These are phyloP conservation scores for Solanum raphanifolium DNA, from an alignment of 257 asterid genomes.

Conservation along the genomic window DNA sequence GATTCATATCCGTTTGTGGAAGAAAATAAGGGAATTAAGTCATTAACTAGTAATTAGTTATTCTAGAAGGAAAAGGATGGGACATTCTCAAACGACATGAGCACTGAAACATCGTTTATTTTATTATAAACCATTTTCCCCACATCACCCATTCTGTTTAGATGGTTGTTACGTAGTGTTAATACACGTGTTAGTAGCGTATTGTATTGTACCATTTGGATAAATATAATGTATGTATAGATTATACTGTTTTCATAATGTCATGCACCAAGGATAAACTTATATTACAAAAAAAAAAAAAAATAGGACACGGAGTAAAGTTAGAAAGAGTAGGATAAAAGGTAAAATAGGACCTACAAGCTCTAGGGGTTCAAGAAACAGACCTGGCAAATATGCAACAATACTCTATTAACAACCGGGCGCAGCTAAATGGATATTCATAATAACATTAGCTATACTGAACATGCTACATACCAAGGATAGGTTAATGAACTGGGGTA, in stretches of 20 bases:
- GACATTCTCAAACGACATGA: neutral
- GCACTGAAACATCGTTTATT: neutral
- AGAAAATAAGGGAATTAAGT: neutral
- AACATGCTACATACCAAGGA: too few relatives aligned
- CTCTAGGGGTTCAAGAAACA: too few relatives aligned
- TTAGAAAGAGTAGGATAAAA: neutral
- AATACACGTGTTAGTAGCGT: too few relatives aligned
- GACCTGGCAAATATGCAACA: too few relatives aligned
- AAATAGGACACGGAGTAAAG: neutral
- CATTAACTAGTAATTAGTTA: neutral
- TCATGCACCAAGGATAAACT: neutral
- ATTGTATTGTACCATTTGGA: neutral
- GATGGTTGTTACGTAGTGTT: neutral
- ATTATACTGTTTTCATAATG: neutral
- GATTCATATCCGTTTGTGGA: neutral
- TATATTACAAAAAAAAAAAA: neutral
- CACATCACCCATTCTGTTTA: neutral
- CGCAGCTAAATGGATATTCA: too few relatives aligned
- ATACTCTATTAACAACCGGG: too few relatives aligned
- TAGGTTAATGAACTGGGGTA: too few relatives aligned
- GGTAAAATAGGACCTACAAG: too few relatives aligned
- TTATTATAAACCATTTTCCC: neutral
- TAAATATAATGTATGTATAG: neutral
- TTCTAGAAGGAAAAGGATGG: neutral
- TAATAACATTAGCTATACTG: too few relatives aligned